These are phyloP conservation scores for Monilinia laxa DNA, from an alignment of 2,329 filamentous ascomycete species.

Conservation along the genomic window DNA sequence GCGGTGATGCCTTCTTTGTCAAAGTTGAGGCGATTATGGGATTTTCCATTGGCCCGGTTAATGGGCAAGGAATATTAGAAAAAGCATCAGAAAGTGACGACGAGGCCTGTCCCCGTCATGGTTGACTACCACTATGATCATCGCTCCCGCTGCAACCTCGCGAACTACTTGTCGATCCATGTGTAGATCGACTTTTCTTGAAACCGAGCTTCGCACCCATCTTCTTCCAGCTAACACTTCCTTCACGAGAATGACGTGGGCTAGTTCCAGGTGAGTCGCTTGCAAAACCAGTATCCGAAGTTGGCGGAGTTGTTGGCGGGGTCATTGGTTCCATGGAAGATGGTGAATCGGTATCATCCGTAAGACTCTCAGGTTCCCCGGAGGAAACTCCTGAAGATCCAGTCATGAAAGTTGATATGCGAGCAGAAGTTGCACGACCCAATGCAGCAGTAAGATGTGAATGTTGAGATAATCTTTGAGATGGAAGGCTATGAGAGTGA, in stretches of 20 bases:
- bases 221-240: conserved; percentile 57
- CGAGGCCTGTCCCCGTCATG: conserved; percentile 61
- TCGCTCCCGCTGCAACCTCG: conserved; percentile 39
- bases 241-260: conserved; percentile 30
- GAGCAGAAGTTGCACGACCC: conserved; percentile 28
- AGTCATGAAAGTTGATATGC: conserved; percentile 34
- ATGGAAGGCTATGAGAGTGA: conserved; percentile 30
- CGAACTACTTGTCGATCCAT: conserved; percentile 45
- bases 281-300: conserved; percentile 47
- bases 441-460: conserved; percentile 37
- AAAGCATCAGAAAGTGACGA: conserved; percentile 45
- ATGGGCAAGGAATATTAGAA: conserved; percentile 37
- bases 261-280: conserved; percentile 35
- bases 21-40: conserved; percentile 28
- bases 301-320: conserved; percentile 70
- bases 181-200: conserved; percentile 50
- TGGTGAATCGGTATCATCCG: conserved; percentile 58
- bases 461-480: conserved; percentile 36
- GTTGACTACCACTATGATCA: conserved; percentile 43
- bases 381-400: conserved; percentile 47
- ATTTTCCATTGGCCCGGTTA: conserved; percentile 36
- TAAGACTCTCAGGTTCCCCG: conserved; percentile 54
- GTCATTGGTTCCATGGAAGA: conserved; percentile 64
- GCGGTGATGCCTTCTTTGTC: conserved; percentile 25
- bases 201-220: conserved; percentile 61